Evolutionary conservation across 257 asterid genomes (phyloP).

Genomic region (Solanum dulcamara): DNA sequence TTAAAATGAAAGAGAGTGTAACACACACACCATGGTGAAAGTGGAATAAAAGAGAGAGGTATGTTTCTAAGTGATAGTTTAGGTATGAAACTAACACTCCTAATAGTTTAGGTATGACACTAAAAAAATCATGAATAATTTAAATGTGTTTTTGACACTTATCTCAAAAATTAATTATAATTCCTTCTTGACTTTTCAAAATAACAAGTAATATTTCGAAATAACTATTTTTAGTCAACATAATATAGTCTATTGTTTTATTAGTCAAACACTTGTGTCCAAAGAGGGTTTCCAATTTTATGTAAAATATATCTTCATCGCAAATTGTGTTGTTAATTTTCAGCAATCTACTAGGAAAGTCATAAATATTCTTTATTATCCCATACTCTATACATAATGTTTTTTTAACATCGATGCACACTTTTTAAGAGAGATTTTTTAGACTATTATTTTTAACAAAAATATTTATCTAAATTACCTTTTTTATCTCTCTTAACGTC

Average conservation of each 20-base stretch:
- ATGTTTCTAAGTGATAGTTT: too few species aligned
- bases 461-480: not conserved
- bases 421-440: not conserved
- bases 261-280: not conserved
- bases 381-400: too few species aligned
- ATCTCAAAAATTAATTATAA: not conserved
- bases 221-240: not conserved
- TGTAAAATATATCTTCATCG: not conserved
- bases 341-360: not conserved
- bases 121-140: too few species aligned
- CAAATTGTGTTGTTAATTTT: not conserved
- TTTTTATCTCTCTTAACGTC: not conserved
- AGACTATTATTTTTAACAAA: not conserved
- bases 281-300: not conserved
- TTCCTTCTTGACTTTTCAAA: not conserved
- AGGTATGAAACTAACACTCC: too few species aligned
- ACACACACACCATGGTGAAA: too few species aligned
- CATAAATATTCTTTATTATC: too few species aligned
- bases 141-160: too few species aligned
- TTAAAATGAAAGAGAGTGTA: too few species aligned
- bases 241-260: too few species aligned
- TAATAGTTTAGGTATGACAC: too few species aligned
- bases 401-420: not conserved
- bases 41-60: too few species aligned
- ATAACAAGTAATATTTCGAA: not conserved